Percentiles rank a stretch among this genome's conserved stretches.
Evolutionary conservation across 148 eudicot genomes (phyloP).

Genomic region (Fallopia convolvulus): DNA sequence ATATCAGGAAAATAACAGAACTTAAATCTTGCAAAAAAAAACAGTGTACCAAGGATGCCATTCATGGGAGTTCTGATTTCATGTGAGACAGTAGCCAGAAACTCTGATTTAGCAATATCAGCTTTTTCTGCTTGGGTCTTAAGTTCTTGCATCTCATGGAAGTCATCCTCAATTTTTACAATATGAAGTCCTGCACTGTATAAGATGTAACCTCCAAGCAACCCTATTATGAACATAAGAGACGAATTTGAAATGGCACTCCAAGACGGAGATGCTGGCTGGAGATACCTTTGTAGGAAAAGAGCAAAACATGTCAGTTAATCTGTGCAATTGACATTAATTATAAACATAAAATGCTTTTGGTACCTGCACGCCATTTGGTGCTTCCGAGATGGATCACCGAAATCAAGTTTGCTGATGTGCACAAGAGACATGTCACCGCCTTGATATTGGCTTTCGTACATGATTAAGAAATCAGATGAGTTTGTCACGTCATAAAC

Average conservation of each 20-base stretch:
- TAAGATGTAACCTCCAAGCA: conserved; percentile 35
- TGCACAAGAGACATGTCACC: conserved; percentile 44
- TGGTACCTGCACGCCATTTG: conserved; percentile 57
- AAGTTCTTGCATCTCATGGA: conserved; percentile 44
- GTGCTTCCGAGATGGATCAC: conserved; percentile 65
- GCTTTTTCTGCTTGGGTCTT: conserved; percentile 67
- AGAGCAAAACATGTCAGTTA: neutral
- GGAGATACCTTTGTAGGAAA: conserved; percentile 42
- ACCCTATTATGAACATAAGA: conserved; percentile 29
- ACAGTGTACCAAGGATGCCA: conserved; percentile 51
- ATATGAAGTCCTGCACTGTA: conserved; percentile 43
- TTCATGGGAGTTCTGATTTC: conserved; percentile 81
- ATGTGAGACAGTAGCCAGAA: conserved; percentile 70
- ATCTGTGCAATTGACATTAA: neutral
- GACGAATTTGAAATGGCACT: conserved; percentile 25
- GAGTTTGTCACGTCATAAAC: conserved; percentile 62
- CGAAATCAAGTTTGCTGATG: conserved; percentile 53
- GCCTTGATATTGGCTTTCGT: conserved; percentile 42
- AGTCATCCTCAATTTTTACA: conserved; percentile 56
- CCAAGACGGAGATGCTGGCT: conserved; percentile 47
- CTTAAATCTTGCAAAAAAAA: neutral
- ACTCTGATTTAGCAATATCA: conserved; percentile 72
- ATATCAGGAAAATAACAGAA: neutral
- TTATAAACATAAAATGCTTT: neutral
- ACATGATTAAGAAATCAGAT: conserved; percentile 58